Percentiles rank a stretch among this genome's conserved stretches.
phyloP scores from a whole-genome alignment of 140 eudicot species.

The Oenanthe javanica region DNA sequence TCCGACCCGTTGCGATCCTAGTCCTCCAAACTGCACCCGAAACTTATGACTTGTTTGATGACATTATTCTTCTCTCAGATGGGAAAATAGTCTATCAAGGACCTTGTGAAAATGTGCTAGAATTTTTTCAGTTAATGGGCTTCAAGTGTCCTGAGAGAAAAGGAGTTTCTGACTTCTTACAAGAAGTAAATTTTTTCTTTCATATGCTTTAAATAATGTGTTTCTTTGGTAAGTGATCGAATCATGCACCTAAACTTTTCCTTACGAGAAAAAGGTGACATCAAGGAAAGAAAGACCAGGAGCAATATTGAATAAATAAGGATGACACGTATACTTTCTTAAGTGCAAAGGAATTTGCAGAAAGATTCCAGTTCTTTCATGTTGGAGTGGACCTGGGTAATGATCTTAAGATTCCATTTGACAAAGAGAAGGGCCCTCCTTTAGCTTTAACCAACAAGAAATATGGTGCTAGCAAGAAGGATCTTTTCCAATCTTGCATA shows the following conservation, averaged over 20 bases:
- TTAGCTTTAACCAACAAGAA: conserved; percentile 33
- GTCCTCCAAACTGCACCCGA: conserved; percentile 22
- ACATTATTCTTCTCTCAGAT: conserved; percentile 19
- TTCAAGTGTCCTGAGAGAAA: conserved; percentile 16
- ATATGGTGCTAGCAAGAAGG: conserved; percentile 35
- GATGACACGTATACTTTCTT: conserved; percentile 10
- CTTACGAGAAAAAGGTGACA: conserved; percentile 4
- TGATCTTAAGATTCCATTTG: conserved; percentile 26
- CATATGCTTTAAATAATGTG: background rate
- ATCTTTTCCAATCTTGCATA: conserved; percentile 31
- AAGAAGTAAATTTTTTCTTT: conserved; percentile 12
- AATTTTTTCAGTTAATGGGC: conserved; percentile 7
- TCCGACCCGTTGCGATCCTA: no score
- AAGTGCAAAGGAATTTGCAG: conserved; percentile 19
- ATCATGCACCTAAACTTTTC: background rate
- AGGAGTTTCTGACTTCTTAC: conserved; percentile 18
- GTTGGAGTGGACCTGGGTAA: conserved; percentile 23
- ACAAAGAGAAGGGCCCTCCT: conserved; percentile 37
- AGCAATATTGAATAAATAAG: conserved; percentile 19
- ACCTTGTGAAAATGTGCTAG: conserved; percentile 15
- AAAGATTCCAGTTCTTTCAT: conserved; percentile 21
- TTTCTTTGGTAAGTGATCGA: background rate
- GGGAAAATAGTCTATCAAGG: conserved; percentile 20
- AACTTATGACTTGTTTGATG: conserved; percentile 18
- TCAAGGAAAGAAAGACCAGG: conserved; percentile 23